These are phyloP conservation scores for Fusarium lyarnte DNA, from an alignment of 2,329 filamentous ascomycete genomes.

Conservation along the genomic window DNA sequence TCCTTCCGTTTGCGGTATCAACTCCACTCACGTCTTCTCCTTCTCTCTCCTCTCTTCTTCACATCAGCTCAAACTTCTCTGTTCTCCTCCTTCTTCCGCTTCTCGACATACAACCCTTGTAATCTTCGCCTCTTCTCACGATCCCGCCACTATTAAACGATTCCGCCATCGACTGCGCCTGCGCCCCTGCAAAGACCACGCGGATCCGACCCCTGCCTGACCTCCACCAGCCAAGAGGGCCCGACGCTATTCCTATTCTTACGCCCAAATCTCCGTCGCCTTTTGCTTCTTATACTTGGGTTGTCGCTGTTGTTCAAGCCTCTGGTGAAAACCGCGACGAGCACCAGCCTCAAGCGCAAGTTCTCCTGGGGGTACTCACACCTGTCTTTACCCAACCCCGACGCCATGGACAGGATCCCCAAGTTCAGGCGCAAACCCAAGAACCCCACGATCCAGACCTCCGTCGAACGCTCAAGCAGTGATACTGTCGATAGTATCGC, in stretches of 20 bases:
- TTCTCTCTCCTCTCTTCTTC: not conserved
- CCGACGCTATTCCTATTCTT: slow-evolving; percentile 37
- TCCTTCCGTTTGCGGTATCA: slow-evolving; percentile 21
- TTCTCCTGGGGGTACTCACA: slow-evolving; percentile 22
- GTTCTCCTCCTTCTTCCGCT: not conserved
- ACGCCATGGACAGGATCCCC: slow-evolving; percentile 54
- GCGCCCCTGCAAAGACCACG: slow-evolving; percentile 33
- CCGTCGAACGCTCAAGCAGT: slow-evolving; percentile 48
- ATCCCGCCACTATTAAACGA: slow-evolving; percentile 21
- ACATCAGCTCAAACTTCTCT: not conserved
- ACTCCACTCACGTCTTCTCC: slow-evolving; percentile 2
- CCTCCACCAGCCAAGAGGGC: slow-evolving; percentile 35
- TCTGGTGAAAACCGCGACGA: slow-evolving; percentile 19
- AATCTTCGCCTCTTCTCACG: slow-evolving; percentile 5
- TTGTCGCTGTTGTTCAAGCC: slow-evolving; percentile 7
- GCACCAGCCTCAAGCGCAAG: slow-evolving; percentile 20
- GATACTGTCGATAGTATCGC: slow-evolving; percentile 43
- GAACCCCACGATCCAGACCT: slow-evolving; percentile 55
- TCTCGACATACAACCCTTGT: not conserved
- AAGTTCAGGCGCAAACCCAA: slow-evolving; percentile 57
- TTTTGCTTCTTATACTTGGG: slow-evolving; percentile 28
- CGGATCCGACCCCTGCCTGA: slow-evolving; percentile 35
- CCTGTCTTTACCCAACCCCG: slow-evolving; percentile 9
- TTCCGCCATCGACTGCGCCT: slow-evolving; percentile 22
- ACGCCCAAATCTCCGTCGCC: slow-evolving; percentile 30